These are phyloP conservation scores for Diaporthe sp. DNA, from an alignment of 2,329 filamentous ascomycete genomes.

Conservation along the genomic window DNA sequence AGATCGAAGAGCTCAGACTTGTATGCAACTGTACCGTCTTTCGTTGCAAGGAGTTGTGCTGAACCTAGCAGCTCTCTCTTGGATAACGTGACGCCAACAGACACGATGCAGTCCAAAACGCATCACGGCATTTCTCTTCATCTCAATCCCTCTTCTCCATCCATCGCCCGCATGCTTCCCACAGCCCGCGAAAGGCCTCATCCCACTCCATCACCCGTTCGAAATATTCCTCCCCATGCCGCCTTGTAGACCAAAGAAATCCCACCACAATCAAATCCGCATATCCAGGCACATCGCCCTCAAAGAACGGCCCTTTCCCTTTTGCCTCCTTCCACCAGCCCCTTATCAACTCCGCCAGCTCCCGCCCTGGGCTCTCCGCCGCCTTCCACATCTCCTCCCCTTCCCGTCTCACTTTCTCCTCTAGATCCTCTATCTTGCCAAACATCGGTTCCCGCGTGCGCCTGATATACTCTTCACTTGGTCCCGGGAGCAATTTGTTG, in stretches of 20 bases:
- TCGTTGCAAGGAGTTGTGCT: neutral
- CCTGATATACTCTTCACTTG: neutral
- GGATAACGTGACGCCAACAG: neutral
- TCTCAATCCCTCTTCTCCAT: neutral
- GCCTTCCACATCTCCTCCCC: neutral
- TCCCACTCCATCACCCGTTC: neutral
- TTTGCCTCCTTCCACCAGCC: neutral
- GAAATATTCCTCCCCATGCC: neutral
- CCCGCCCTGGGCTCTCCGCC: neutral
- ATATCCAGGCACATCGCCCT: neutral
- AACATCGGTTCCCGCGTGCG: neutral
- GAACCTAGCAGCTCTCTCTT: neutral
- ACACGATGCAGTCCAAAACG: neutral
- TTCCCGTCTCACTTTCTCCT: neutral
- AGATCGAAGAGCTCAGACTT: neutral
- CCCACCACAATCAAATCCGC: neutral
- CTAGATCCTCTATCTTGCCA: neutral
- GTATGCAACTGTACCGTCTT: neutral
- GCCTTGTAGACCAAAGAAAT: neutral
- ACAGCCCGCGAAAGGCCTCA: neutral
- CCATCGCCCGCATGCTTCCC: neutral
- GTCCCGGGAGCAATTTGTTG: neutral
- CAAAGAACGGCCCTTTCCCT: neutral
- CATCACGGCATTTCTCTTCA: neutral
- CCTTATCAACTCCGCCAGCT: neutral